Base-by-base conservation (phyloP, 192 early-diverging fungal genomes). In the Coemansia sp. region DNA sequence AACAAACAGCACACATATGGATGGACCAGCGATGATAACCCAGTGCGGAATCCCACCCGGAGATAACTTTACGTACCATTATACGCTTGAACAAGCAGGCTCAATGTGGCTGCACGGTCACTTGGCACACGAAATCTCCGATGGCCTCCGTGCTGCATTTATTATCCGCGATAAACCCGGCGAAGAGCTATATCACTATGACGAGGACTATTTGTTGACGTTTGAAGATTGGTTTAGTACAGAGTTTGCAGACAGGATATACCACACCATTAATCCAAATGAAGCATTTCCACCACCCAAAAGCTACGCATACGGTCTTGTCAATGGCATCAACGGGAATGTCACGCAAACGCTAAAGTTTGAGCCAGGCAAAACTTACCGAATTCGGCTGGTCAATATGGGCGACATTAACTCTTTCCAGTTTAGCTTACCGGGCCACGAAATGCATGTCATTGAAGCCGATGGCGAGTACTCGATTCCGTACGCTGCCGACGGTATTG, bases 31-130 rank as follows among this genome's bases (percentile, higher is more conserved):
- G 17, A 83, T 77, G 63, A 78, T 88, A 39, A 88, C 89, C 22
- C 86, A 92, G 58, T 92, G 92, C 67, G 83, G 83, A 0, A 92
- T 94, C 56, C 88, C 89, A 9, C 72, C 84, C 2, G 83, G 82
- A 11, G 61, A 60, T 7, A 75, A 48, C 22, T 87, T 86, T 65
- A 89, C 89, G 0, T 94, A 94, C 63, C 70, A 67, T 21, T 83
- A 86, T 59, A 60, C 68, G 5, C 69, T 84, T 32, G 61, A 77
- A 39, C 70, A 82, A 54, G 69, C 72, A 25, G 93, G 93, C 47
- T 89, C 89, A 19, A 92, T 82, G 71, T 94, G 93, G 93, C 79
- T 88, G 38, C 91, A 93, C 66, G 32, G 32, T 35, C 75, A 80
- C 9, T 90, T 92, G 72, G 68, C 57, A 51, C 56, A 53, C 32